Percentiles rank a stretch among this genome's conserved stretches.
phyloP scores from a whole-genome alignment of 495 filamentous ascomycete genomes.

The Saxophila tyrrhenica region DNA sequence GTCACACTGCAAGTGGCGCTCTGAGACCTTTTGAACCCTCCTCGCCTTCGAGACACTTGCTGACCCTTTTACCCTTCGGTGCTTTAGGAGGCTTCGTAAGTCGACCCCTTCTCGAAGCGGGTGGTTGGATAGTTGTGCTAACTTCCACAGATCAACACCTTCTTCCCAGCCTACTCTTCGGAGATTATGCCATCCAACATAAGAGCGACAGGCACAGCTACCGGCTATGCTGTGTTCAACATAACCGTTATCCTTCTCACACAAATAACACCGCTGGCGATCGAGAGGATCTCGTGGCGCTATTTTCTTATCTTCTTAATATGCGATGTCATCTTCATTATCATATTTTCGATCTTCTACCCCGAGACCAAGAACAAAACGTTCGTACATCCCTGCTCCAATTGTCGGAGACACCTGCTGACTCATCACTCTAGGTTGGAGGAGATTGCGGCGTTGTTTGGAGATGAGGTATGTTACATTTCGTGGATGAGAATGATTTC shows the following conservation, averaged over 20 bases:
- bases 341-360: background rate
- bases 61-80: too few species aligned
- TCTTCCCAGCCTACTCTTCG: background rate
- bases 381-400: too few species aligned
- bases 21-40: too few species aligned
- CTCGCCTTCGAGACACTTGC: too few species aligned
- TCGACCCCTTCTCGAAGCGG: too few species aligned
- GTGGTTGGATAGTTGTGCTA: background rate
- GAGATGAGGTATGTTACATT: background rate
- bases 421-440: too few species aligned
- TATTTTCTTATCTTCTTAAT: background rate
- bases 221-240: background rate
- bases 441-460: background rate
- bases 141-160: background rate
- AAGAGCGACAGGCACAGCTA: background rate
- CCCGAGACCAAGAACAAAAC: background rate
- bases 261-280: background rate
- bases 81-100: too few species aligned
- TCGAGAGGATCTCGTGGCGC: background rate
- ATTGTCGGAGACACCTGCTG: too few species aligned
- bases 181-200: background rate
- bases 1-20: too few species aligned
- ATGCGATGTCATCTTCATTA: background rate
- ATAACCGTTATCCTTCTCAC: background rate
- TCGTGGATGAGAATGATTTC: background rate